These are phyloP conservation scores for Hypoxylon crocopeplum DNA, from an alignment of 495 filamentous ascomycete species.

Conservation along the genomic window DNA sequence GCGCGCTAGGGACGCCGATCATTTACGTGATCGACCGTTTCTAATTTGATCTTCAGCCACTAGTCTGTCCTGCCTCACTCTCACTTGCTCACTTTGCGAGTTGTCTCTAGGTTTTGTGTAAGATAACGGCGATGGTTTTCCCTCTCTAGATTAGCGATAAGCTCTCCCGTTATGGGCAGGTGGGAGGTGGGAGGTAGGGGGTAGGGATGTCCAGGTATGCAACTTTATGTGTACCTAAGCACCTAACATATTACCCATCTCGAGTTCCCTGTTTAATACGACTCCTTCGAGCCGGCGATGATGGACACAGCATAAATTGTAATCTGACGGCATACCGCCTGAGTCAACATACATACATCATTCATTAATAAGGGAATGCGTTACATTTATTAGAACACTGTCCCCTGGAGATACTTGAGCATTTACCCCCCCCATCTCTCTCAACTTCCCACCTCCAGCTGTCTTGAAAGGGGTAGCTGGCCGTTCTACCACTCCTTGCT, in stretches of 20 bases:
- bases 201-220: not conserved
- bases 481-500: not conserved
- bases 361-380: conserved; percentile 12
- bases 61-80: conserved; percentile 6
- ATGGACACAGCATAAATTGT: conserved; percentile 3
- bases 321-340: not conserved
- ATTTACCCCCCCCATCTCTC: not conserved
- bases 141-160: conserved; percentile 7
- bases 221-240: not conserved
- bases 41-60: conserved; percentile 21
- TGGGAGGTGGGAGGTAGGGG: no score
- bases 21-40: conserved; percentile 10
- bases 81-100: not conserved
- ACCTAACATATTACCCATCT: no score
- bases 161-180: not conserved
- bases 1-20: not conserved
- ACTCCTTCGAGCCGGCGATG: not conserved
- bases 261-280: not conserved
- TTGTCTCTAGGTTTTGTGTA: no score
- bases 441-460: not conserved
- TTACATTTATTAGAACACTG: conserved; percentile 28
- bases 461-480: conserved; percentile 8
- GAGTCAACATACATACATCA: not conserved
- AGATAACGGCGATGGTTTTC: not conserved
- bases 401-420: not conserved